These are phyloP conservation scores for Xylaria sp. DNA, from an alignment of 2,329 filamentous ascomycete genomes.

Conservation along the genomic window DNA sequence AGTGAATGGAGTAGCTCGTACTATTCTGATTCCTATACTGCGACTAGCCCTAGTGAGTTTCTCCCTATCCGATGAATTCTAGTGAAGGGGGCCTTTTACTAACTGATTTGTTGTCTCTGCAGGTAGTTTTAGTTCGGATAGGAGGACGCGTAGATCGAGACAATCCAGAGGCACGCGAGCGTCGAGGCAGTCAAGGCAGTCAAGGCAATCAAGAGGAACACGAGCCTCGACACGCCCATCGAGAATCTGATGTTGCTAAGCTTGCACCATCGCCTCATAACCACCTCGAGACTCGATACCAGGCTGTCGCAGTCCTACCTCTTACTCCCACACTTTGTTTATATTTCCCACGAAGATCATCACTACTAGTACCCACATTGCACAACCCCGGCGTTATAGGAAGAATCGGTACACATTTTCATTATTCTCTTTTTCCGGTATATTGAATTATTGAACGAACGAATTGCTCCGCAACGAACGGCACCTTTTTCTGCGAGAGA, in stretches of 20 bases:
- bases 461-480: background rate
- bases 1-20: constrained; percentile 62
- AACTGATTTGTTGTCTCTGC: constrained; percentile 41
- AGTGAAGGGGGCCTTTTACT: constrained; percentile 39
- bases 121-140: constrained; percentile 60
- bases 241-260: constrained; percentile 15
- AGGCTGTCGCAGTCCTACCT: constrained; percentile 3
- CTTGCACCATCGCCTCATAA: background rate
- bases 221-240: constrained; percentile 42
- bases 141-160: constrained; percentile 53
- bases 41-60: constrained; percentile 63
- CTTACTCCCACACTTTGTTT: constrained; percentile 31
- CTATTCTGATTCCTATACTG: constrained; percentile 65
- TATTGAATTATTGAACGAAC: constrained; percentile 5
- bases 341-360: constrained; percentile 35
- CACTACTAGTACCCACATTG: constrained; percentile 27
- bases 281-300: background rate
- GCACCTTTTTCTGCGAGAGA: constrained; percentile 4
- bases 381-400: constrained; percentile 45
- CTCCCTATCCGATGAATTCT: constrained; percentile 41
- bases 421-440: constrained; percentile 18
- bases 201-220: constrained; percentile 45
- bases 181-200: constrained; percentile 47
- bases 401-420: constrained; percentile 18
- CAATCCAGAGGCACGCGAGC: constrained; percentile 40